Percentiles rank a stretch among this genome's conserved stretches.
These are phyloP conservation scores for Flaveria bidentis DNA, from an alignment of 129 eudicot genomes.

Conservation along the genomic window DNA sequence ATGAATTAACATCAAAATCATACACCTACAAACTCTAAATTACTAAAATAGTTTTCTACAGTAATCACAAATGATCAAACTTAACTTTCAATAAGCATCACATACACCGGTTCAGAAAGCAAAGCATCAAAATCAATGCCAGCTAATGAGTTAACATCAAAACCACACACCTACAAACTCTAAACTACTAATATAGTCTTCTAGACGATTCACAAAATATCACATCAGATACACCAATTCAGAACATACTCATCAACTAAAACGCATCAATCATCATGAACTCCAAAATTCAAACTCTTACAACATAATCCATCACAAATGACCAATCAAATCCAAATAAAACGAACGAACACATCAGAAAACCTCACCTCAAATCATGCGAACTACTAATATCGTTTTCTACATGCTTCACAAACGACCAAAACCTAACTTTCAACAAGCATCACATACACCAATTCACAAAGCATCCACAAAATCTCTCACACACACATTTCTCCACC, in stretches of 20 bases:
- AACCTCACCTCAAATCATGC: conserved; percentile 32
- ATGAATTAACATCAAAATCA: conserved; percentile 1
- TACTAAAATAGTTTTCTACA: not conserved
- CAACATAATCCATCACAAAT: conserved; percentile 7
- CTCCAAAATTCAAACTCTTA: conserved; percentile 6
- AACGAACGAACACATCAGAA: not conserved
- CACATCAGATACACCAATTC: too few relatives aligned
- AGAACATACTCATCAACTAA: too few relatives aligned
- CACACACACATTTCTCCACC: conserved; percentile 7
- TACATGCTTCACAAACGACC: too few relatives aligned
- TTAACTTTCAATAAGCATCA: not conserved
- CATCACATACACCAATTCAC: not conserved
- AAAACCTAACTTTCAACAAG: not conserved
- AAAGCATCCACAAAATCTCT: conserved; percentile 22
- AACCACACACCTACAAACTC: not conserved
- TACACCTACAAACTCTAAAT: not conserved
- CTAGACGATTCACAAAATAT: too few relatives aligned
- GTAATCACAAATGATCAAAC: too few relatives aligned
- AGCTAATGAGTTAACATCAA: not conserved
- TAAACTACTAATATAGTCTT: not conserved
- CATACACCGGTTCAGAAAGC: not conserved
- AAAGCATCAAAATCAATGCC: not conserved
- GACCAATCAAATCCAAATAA: not conserved
- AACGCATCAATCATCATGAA: not conserved
- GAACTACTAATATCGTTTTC: not conserved